Evolutionary conservation across 1,139 yeast species (phyloP).

Genomic region (Debaryomycetaceae sp.): DNA sequence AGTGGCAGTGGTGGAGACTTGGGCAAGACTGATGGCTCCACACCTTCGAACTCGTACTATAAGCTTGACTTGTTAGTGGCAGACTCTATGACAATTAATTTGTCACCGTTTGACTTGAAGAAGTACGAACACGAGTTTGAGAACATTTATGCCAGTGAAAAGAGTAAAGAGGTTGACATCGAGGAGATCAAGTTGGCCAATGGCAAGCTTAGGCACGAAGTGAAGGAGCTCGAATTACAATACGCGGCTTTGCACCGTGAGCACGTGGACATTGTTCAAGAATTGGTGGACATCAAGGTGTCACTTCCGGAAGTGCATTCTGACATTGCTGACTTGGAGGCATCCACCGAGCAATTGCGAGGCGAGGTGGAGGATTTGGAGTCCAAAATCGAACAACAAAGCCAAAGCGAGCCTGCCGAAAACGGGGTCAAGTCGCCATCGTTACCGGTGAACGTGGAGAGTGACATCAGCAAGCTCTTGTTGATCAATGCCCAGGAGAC

Average conservation of each 20-base stretch:
- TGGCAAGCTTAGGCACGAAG: conserved; percentile 68
- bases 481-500: conserved; percentile 52
- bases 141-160: conserved; percentile 67
- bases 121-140: conserved; percentile 72
- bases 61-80: conserved; percentile 69
- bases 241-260: conserved; percentile 71
- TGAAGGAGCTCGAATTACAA: conserved; percentile 68
- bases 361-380: conserved; percentile 51
- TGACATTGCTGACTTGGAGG: conserved; percentile 64
- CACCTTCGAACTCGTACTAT: conserved; percentile 35
- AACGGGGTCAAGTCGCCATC: conserved; percentile 23
- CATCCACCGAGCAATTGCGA: conserved; percentile 57
- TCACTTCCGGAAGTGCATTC: conserved; percentile 57
- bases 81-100: conserved; percentile 70
- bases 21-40: not conserved
- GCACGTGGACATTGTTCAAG: conserved; percentile 50
- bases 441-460: conserved; percentile 39
- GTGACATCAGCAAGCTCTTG: conserved; percentile 44
- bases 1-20: conserved; percentile 4
- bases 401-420: conserved; percentile 2
- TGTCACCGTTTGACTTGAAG: conserved; percentile 66
- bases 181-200: conserved; percentile 61
- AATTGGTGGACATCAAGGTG: conserved; percentile 38
- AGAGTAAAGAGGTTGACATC: conserved; percentile 64
- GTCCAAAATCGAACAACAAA: conserved; percentile 22